These are phyloP conservation scores for Lipomyces yarrowii DNA, from an alignment of 1,139 yeast genomes.

Conservation along the genomic window DNA sequence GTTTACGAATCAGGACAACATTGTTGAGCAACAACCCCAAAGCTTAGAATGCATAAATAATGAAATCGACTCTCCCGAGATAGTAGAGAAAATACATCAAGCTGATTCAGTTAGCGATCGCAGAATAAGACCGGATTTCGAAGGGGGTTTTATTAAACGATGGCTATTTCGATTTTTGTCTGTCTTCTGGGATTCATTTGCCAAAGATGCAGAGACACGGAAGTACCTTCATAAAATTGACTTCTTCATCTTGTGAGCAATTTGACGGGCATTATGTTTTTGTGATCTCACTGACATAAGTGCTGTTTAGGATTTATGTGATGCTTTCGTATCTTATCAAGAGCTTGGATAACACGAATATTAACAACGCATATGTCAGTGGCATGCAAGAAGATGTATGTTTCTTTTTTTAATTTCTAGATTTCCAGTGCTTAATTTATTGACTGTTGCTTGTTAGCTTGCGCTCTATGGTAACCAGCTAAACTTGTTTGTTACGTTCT, in stretches of 20 bases:
- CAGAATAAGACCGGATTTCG: neutral
- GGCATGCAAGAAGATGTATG: constrained; percentile 57
- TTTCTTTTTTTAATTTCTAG: too few relatives aligned
- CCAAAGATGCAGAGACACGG: constrained; percentile 10
- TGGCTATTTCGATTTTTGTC: neutral
- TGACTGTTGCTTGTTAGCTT: neutral
- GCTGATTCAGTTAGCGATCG: neutral
- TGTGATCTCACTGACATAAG: neutral
- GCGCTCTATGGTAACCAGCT: constrained; percentile 49
- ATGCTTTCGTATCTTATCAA: constrained; percentile 40
- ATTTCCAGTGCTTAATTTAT: neutral
- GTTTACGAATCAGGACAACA: neutral
- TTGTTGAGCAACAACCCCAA: neutral
- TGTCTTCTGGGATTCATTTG: constrained; percentile 11
- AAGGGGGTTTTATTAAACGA: neutral
- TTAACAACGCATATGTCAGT: constrained; percentile 55
- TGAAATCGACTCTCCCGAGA: neutral
- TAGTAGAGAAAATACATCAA: neutral
- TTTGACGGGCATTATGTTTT: neutral
- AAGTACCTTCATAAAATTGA: constrained; percentile 8
- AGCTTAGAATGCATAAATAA: neutral
- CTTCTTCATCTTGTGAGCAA: constrained; percentile 38
- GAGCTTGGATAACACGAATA: constrained; percentile 42
- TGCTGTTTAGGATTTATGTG: neutral
- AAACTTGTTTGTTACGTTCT: constrained; percentile 54